Evolutionary conservation across 176 grass and related monocot species (phyloP).

Genomic region (Aegilops longissima): DNA sequence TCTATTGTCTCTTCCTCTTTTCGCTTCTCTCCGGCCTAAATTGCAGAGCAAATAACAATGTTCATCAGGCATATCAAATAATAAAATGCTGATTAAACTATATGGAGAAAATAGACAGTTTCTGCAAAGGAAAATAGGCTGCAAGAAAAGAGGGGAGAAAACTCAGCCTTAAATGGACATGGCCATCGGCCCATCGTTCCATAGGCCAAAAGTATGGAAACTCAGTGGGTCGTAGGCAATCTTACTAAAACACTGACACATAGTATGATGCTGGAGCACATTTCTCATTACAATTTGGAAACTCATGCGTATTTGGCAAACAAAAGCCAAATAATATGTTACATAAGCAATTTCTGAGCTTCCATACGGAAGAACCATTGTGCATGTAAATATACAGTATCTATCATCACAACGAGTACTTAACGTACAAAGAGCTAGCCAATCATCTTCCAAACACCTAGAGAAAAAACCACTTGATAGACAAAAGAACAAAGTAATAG

Average conservation of each 20-base stretch:
- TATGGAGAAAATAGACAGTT: neutral
- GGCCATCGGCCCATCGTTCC: neutral
- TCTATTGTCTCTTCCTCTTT: constrained; percentile 96
- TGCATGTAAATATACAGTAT: neutral
- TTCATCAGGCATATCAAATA: neutral
- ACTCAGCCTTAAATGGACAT: neutral
- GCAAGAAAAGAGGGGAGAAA: neutral
- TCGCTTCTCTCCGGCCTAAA: constrained; percentile 87
- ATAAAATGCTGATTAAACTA: constrained; percentile 11
- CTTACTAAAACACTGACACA: constrained; percentile 1
- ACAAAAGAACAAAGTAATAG: neutral
- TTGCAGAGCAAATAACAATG: constrained; percentile 25
- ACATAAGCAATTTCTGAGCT: neutral
- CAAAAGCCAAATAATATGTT: neutral
- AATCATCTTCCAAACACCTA: neutral
- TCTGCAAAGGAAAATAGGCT: neutral
- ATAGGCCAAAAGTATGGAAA: neutral
- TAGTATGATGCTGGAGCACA: neutral
- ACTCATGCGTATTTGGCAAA: neutral
- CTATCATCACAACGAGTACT: neutral
- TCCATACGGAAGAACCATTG: neutral
- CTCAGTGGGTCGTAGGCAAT: neutral
- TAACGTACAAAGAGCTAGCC: neutral
- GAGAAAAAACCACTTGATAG: neutral
- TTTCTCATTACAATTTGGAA: constrained; percentile 12